Conservation (phyloP, 179 eudicot species). For the Spinacia oleracea region DNA sequence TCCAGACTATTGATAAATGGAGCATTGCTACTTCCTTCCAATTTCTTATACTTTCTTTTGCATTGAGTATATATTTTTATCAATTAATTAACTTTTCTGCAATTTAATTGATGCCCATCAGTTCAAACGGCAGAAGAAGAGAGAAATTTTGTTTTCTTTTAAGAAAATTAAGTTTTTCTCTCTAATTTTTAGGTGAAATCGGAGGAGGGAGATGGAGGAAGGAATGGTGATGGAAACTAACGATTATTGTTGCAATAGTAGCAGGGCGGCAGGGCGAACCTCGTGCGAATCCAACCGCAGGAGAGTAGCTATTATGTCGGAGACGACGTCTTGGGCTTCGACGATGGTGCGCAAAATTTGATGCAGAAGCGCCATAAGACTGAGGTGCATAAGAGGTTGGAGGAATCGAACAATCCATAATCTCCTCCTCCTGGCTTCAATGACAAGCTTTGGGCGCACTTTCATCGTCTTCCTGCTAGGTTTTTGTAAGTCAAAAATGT, state of each 20-base stretch:
- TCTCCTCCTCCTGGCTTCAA: slow-evolving; percentile 62
- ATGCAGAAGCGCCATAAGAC: slow-evolving; percentile 57
- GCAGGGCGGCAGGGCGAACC: slow-evolving; percentile 45
- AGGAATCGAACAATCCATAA: slow-evolving; percentile 54
- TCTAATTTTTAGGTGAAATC: too few species aligned
- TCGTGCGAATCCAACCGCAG: too few species aligned
- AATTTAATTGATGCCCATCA: too few species aligned
- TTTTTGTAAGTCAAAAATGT: too few species aligned
- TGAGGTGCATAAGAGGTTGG: slow-evolving; percentile 80
- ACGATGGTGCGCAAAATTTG: slow-evolving; percentile 32
- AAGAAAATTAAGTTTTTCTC: too few species aligned
- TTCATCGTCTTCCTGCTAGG: slow-evolving; percentile 90
- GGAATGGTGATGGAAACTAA: slow-evolving; percentile 66
- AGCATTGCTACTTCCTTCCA: too few species aligned
- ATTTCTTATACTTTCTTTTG: too few species aligned
- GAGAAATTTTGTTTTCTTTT: too few species aligned
- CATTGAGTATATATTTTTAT: too few species aligned
- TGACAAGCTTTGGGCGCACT: slow-evolving; percentile 89
- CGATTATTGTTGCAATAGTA: slow-evolving; percentile 71
- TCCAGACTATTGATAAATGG: too few species aligned
- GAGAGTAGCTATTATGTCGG: slow-evolving; percentile 28
- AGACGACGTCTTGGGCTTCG: slow-evolving; percentile 41
- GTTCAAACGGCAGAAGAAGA: too few species aligned
- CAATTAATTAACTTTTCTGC: too few species aligned
- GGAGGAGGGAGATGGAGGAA: background rate